Conservation (phyloP, 352 stramenopile species). For the Phytopythium cucurbitacearum region DNA sequence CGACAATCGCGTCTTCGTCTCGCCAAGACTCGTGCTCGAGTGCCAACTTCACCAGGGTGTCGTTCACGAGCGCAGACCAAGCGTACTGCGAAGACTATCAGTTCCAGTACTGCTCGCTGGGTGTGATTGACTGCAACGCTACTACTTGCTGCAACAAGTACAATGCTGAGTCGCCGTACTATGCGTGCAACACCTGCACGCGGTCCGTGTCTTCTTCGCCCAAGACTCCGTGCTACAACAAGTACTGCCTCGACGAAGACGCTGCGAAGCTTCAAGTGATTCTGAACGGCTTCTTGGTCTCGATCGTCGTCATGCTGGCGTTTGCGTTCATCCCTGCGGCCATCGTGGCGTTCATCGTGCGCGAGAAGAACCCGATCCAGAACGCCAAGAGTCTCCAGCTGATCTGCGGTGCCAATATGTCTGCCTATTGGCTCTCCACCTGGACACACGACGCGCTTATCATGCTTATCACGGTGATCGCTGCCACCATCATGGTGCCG, state of each 20-base stretch:
- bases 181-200: constrained; percentile 31
- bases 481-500: constrained; percentile 32
- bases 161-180: constrained; percentile 38
- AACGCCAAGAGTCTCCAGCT: constrained; percentile 65
- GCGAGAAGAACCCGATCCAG: constrained; percentile 59
- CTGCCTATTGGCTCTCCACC: constrained; percentile 58
- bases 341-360: constrained; percentile 59
- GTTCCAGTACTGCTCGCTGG: constrained; percentile 41
- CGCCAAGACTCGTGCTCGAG: constrained; percentile 22
- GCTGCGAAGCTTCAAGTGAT: constrained; percentile 58
- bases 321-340: constrained; percentile 68
- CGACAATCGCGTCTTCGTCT: constrained; percentile 11
- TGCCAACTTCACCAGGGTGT: constrained; percentile 17
- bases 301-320: constrained; percentile 58
- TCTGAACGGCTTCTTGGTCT: constrained; percentile 58
- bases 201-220: constrained; percentile 15
- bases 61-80: constrained; percentile 8
- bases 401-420: constrained; percentile 46
- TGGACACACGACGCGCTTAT: constrained; percentile 52
- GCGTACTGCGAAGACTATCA: constrained; percentile 16
- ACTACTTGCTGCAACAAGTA: constrained; percentile 35
- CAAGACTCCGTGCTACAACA: constrained; percentile 32
- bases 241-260: constrained; percentile 38
- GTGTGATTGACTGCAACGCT: constrained; percentile 39
- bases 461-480: constrained; percentile 32